Base-by-base conservation (phyloP, 164 flowering plant genomes). In the Liriodendron chinense region DNA sequence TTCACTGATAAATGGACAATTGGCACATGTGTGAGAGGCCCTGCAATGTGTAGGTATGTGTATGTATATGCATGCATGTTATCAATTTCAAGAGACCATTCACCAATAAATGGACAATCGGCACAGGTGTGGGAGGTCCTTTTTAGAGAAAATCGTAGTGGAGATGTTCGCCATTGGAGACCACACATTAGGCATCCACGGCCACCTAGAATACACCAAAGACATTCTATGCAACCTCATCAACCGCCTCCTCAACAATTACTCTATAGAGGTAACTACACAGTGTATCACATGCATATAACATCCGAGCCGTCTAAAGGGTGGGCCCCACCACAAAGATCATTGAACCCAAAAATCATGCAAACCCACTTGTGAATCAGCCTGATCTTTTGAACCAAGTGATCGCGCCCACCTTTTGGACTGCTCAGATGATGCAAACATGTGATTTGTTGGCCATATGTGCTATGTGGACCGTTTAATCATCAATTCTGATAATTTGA, bases 151-250 rank as follows among this genome's bases (percentile, higher is more conserved):
- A 72, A 91, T 92, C 0, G 81, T 86, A 0, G 92, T 93, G 12
- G 97, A 93, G 81, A 88, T 93, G 89, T 91, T 90, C 68, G n/a
- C 72, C 10, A 71, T 83, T 67, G 93, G 88, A 20, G 78, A 85
- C 34, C 84, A 90, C 73, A 80, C 90, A n/a, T 16, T 93, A 49
- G 94, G 94, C 16, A 90, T 93, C 75, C 96, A 93, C 79, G 97
- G 97, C 16, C 97, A 93, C 73, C 97, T 96, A 22, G 97, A 93
- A 75, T 93, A 93, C 83, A 83, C 87, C 69, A 85, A 82, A 73
- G 97, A 90, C 82, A 91, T 93, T 68, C 82, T 90, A 18, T 68
- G 12, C 63, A 83, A 88, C 70, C 84, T 93, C 63, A 81, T 90
- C 1, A 92, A 93, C 68, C 91, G 97, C 69, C 90, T 93, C 47